phyloP scores from a whole-genome alignment of 345 rosid genomes.

The Boechera stricta region DNA sequence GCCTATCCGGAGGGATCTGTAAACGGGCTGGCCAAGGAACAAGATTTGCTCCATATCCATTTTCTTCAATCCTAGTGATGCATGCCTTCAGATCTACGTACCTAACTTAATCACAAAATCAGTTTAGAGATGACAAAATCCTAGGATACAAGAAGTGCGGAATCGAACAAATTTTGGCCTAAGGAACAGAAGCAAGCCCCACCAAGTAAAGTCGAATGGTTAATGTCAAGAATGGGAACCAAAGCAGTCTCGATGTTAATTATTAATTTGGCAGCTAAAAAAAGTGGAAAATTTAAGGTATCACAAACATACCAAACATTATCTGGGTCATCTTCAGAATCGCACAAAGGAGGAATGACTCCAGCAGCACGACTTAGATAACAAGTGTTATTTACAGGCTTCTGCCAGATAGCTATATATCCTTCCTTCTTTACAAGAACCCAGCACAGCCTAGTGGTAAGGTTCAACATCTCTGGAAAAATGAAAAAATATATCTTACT shows the following conservation, averaged over 20 bases:
- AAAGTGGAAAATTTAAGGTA: not conserved
- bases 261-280: constrained; percentile 8
- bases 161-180: not conserved
- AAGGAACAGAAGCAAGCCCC: constrained; percentile 21
- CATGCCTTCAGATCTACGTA: constrained; percentile 86
- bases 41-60: constrained; percentile 83
- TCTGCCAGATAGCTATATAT: constrained; percentile 92
- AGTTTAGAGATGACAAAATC: constrained; percentile 14
- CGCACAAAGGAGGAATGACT: constrained; percentile 75
- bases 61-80: constrained; percentile 77
- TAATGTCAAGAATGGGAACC: constrained; percentile 2
- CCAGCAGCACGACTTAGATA: constrained; percentile 76
- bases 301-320: constrained; percentile 69
- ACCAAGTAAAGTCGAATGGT: constrained; percentile 19
- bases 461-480: constrained; percentile 84
- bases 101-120: constrained; percentile 51
- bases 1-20: constrained; percentile 86
- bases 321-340: constrained; percentile 79
- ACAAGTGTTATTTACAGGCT: constrained; percentile 81
- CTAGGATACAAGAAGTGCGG: constrained; percentile 12
- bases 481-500: constrained; percentile 33
- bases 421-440: constrained; percentile 93
- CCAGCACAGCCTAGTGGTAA: constrained; percentile 93
- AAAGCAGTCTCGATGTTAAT: not conserved
- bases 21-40: constrained; percentile 85